phyloP scores from a whole-genome alignment of 371 early-diverging fungal species.

The Parasitella parasitica region DNA sequence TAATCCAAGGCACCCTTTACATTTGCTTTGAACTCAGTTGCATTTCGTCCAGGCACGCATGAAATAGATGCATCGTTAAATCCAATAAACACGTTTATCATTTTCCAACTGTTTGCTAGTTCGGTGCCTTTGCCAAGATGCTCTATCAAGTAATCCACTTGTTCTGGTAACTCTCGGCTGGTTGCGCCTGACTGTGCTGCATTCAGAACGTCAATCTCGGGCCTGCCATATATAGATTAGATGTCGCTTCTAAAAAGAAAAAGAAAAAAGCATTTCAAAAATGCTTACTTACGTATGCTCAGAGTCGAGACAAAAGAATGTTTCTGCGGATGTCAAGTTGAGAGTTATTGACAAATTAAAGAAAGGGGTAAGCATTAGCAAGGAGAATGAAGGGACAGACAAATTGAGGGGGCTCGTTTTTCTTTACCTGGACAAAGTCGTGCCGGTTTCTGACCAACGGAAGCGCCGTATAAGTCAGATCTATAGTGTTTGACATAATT shows the following conservation, averaged over 20 bases:
- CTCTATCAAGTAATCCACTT: constrained; percentile 34
- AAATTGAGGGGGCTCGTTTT: background rate
- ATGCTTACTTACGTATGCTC: constrained; percentile 25
- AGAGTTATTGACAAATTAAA: background rate
- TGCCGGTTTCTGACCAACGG: constrained; percentile 24
- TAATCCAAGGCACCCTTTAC: background rate
- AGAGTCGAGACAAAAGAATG: constrained; percentile 30
- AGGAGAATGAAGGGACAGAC: no score
- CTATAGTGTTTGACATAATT: constrained; percentile 30
- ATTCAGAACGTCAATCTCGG: constrained; percentile 32
- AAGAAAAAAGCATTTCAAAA: no score
- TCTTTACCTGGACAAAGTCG: constrained; percentile 26
- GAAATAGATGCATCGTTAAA: constrained; percentile 31
- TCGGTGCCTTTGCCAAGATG: constrained; percentile 21
- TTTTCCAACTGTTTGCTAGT: constrained; percentile 28
- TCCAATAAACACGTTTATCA: constrained; percentile 37
- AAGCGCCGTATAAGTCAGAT: constrained; percentile 23
- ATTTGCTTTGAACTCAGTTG: background rate
- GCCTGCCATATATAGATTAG: constrained; percentile 3
- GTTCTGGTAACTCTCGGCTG: constrained; percentile 21
- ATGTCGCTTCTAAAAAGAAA: no score
- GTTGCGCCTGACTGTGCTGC: constrained; percentile 42
- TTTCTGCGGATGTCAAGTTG: constrained; percentile 7
- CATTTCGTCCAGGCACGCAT: constrained; percentile 22
- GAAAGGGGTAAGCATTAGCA: no score